Evolutionary conservation across 2,329 filamentous ascomycete genomes (phyloP), one percentile per base, ranked within the genome.

Genomic region (Fusarium gaditjirri): DNA sequence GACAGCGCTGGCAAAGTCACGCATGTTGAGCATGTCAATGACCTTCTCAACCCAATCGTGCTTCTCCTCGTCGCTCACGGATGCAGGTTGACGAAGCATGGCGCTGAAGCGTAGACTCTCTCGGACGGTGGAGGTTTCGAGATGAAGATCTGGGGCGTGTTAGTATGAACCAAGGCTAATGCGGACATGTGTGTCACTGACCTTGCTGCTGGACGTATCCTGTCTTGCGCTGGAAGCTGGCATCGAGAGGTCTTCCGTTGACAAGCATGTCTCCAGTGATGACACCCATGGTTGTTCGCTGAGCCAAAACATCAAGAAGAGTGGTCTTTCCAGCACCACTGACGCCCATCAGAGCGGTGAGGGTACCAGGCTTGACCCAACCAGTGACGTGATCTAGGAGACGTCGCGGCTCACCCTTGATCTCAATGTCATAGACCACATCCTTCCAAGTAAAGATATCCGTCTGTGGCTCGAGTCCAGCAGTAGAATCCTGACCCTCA

Each of bases 281-380:
- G 4, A 92, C 87, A 17, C 90, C 90, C 76, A 90, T 87, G 0
- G 85, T 87, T 0, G 86, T 88, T 21, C 91, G 83, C 47, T 84
- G 81, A 4, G 83, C 83, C 8, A 85, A 76, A 4, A 80, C 81
- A 59, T 85, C 83, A 3, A 85, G 75, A 10, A 85, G 79, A 0
- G 83, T 85, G 4, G 83, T 85, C 72, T 85, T 85, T 0, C 83
- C 83, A 1, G 83, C 83, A 31, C 83, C 83, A 27, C 77, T 89
- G 1, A 90, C 89, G 43, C 91, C 89, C 89, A 91, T 91, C 10
- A 97, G 85, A 4, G 94, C 94, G 6, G 94, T 97, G 38, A 97
- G 83, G 3, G 93, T 97, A 35, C 94, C 94, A 1, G 94, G 94
- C 80, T 95, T 95, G 62, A 97, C 93, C 93, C 93, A 97, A 10